These are phyloP conservation scores for Calocera cornea DNA, from an alignment of 768 basidiomycete species.

Conservation along the genomic window DNA sequence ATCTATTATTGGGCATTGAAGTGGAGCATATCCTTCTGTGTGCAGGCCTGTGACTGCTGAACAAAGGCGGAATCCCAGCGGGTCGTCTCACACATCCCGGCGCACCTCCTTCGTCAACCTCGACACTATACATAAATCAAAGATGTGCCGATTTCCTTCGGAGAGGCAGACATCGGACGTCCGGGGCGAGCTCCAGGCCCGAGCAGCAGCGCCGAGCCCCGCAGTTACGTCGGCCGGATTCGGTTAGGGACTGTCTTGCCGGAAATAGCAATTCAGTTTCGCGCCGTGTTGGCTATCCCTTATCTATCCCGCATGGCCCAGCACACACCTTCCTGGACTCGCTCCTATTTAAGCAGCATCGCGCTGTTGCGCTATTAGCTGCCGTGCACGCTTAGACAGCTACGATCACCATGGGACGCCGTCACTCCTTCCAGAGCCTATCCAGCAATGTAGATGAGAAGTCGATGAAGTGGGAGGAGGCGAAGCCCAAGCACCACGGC, in stretches of 20 bases:
- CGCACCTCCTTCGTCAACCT: no score
- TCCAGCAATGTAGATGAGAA: neutral
- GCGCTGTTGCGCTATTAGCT: neutral
- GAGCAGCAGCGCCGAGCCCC: neutral
- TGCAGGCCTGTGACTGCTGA: neutral
- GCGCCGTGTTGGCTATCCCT: neutral
- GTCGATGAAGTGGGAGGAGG: neutral
- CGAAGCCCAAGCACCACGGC: neutral
- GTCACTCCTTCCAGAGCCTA: neutral
- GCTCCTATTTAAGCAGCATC: neutral
- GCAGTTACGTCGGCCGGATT: neutral
- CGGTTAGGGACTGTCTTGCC: neutral
- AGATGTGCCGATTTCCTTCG: no score
- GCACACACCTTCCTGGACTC: neutral
- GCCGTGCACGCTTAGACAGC: neutral
- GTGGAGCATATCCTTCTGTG: neutral
- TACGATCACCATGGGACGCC: neutral
- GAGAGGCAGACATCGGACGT: neutral
- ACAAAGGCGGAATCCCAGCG: neutral
- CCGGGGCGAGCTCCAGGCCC: neutral
- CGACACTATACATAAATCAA: no score
- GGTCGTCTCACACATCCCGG: neutral
- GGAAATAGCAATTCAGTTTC: neutral
- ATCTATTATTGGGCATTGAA: neutral
- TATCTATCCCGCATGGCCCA: constrained; percentile 1